A percentile compares a stretch with the other conserved stretches of the same genome.
Conservation (phyloP, 768 basidiomycete genomes). For the Pleurotus eryngii region DNA sequence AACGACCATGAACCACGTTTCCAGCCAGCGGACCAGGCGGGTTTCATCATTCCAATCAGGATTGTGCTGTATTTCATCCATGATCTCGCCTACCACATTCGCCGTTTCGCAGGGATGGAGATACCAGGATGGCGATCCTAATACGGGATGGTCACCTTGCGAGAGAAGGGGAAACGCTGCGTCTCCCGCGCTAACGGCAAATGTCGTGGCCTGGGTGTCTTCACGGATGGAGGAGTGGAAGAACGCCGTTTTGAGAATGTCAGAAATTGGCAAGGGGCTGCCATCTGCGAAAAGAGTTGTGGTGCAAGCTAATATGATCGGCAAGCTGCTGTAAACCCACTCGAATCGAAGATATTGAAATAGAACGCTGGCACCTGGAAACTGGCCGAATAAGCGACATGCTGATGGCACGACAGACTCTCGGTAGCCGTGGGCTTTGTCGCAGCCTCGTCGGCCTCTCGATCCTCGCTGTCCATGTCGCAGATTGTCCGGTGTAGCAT, state of each 20-base stretch:
- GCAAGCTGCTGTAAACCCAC: slow-evolving; percentile 40
- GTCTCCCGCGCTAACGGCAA: slow-evolving; percentile 47
- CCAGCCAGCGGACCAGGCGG: slow-evolving; percentile 49
- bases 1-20: slow-evolving; percentile 78
- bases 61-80: slow-evolving; percentile 40
- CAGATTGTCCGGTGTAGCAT: slow-evolving; percentile 8
- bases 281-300: slow-evolving; percentile 48
- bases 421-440: slow-evolving; percentile 23
- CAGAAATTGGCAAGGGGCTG: slow-evolving; percentile 51
- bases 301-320: slow-evolving; percentile 3
- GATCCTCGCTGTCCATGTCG: slow-evolving; percentile 20
- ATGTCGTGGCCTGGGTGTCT: slow-evolving; percentile 44
- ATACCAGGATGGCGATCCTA: slow-evolving; percentile 77
- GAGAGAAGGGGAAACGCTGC: slow-evolving; percentile 74
- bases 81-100: slow-evolving; percentile 62
- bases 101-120: slow-evolving; percentile 85
- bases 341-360: slow-evolving; percentile 63
- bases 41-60: slow-evolving; percentile 27
- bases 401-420: slow-evolving; percentile 52
- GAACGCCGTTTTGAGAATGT: slow-evolving; percentile 55
- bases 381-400: slow-evolving; percentile 72
- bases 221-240: slow-evolving; percentile 50
- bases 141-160: slow-evolving; percentile 82
- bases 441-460: slow-evolving; percentile 34
- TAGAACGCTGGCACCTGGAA: slow-evolving; percentile 85